Evolutionary conservation across 352 stramenopile species (phyloP).

Genomic region (Globisporangium yorkense): DNA sequence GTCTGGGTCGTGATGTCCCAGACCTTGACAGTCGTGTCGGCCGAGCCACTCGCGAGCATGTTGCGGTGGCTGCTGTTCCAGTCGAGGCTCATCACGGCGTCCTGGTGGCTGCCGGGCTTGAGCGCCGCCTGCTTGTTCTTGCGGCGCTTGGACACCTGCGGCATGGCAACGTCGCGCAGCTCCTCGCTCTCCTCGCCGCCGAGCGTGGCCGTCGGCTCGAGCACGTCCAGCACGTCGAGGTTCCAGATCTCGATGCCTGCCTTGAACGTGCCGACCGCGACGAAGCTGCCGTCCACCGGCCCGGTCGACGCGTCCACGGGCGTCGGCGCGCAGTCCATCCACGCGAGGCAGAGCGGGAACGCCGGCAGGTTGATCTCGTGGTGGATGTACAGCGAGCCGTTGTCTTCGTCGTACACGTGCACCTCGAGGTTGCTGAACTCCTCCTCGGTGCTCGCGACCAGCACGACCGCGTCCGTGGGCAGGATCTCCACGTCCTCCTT

Average conservation of each 20-base stretch:
- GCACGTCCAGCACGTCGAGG: slow-evolving; percentile 97
- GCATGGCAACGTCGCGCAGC: slow-evolving; percentile 72
- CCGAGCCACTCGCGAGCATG: slow-evolving; percentile 96
- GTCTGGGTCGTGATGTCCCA: slow-evolving; percentile 91
- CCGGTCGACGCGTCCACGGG: slow-evolving; percentile 50
- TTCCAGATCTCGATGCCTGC: slow-evolving; percentile 99
- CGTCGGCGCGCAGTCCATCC: slow-evolving; percentile 90
- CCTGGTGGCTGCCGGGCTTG: slow-evolving; percentile 93
- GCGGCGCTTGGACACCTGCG: slow-evolving; percentile 60
- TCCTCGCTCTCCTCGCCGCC: slow-evolving; percentile 90
- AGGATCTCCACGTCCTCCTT: slow-evolving; percentile 93
- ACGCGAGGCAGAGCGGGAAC: slow-evolving; percentile 97
- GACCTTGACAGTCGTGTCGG: slow-evolving; percentile 97
- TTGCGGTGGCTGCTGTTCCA: slow-evolving; percentile 97
- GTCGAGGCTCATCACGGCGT: slow-evolving; percentile 97
- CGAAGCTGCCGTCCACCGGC: slow-evolving; percentile 92
- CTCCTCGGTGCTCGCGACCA: slow-evolving; percentile 97
- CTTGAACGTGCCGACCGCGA: slow-evolving; percentile 99
- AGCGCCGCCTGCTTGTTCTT: slow-evolving; percentile 72
- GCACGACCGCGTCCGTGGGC: slow-evolving; percentile 91
- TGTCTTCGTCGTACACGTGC: slow-evolving; percentile 97
- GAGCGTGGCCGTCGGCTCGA: slow-evolving; percentile 94
- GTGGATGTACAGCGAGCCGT: slow-evolving; percentile 98
- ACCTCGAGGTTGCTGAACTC: slow-evolving; percentile 98
- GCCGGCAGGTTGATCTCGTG: slow-evolving; percentile 99